Evolutionary conservation across 1,284 basidiomycete species (phyloP).

Genomic region (Trichosporon inkin): DNA sequence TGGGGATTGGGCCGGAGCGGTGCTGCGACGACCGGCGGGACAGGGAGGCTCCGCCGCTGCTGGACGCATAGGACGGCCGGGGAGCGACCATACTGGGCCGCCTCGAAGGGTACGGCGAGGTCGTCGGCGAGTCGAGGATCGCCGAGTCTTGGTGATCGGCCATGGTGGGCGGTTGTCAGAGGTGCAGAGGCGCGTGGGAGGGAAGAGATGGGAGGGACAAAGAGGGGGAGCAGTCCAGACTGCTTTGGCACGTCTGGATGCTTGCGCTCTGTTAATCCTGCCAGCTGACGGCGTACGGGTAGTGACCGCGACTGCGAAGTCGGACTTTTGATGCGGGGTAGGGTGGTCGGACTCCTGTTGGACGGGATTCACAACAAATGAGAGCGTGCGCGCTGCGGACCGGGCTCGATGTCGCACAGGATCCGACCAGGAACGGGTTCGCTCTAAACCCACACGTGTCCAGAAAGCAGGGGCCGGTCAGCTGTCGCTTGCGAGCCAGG

Average conservation of each 20-base stretch:
- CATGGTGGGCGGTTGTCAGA: not conserved
- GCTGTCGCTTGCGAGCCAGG: not conserved
- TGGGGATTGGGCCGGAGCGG: constrained; percentile 40
- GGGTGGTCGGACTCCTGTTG: too few species aligned
- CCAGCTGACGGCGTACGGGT: not conserved
- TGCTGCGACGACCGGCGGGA: constrained; percentile 36
- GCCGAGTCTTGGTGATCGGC: constrained; percentile 18
- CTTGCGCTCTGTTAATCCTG: too few species aligned
- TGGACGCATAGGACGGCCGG: constrained; percentile 8
- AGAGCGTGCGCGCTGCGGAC: not conserved
- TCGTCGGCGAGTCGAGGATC: constrained; percentile 17
- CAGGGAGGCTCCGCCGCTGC: constrained; percentile 18
- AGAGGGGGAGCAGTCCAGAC: not conserved
- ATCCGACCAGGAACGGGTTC: not conserved
- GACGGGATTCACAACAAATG: not conserved
- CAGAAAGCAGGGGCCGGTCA: not conserved
- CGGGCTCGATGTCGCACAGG: not conserved
- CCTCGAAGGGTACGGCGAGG: constrained; percentile 26
- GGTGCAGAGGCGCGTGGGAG: not conserved
- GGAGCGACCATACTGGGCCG: constrained; percentile 27
- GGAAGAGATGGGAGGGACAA: not conserved
- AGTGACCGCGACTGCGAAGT: not conserved
- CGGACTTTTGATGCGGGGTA: not conserved
- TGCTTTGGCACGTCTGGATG: not conserved
- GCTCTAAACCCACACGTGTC: constrained; percentile 1